A percentile compares a stretch with the other conserved stretches of the same genome.
phyloP scores from a whole-genome alignment of 2,329 filamentous ascomycete species.

The Verticillium alfalfae region DNA sequence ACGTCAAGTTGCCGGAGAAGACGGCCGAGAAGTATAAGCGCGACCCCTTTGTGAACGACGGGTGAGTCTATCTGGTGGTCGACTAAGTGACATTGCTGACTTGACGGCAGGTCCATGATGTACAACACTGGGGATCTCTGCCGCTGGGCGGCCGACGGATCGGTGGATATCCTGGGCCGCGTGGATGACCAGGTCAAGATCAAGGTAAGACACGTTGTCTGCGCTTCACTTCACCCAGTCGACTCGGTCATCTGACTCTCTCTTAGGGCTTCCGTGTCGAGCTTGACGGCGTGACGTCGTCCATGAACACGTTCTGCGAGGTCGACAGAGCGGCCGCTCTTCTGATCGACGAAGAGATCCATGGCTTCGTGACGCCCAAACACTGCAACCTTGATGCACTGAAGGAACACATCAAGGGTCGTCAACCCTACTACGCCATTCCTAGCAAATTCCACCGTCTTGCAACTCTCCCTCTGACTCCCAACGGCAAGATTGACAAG shows the following conservation, averaged over 20 bases:
- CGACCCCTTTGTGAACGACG: constrained; percentile 44
- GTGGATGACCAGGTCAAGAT: constrained; percentile 57
- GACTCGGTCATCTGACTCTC: background rate
- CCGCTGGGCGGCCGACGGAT: constrained; percentile 45
- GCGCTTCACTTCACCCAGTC: background rate
- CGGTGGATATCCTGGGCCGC: constrained; percentile 47
- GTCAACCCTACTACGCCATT: constrained; percentile 49
- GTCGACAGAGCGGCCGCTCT: constrained; percentile 41
- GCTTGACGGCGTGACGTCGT: constrained; percentile 49
- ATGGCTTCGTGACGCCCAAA: constrained; percentile 39
- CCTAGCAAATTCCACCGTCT: constrained; percentile 40
- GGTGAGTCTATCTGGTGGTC: constrained; percentile 26
- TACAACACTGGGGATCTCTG: constrained; percentile 57
- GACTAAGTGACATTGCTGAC: background rate
- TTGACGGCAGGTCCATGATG: constrained; percentile 34
- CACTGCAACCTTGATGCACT: constrained; percentile 27
- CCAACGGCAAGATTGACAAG: constrained; percentile 53
- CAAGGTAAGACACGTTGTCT: constrained; percentile 1
- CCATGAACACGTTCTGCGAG: constrained; percentile 36
- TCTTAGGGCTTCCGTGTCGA: constrained; percentile 50
- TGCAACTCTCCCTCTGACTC: constrained; percentile 38
- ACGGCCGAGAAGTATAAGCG: constrained; percentile 41
- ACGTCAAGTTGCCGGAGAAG: constrained; percentile 44
- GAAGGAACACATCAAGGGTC: constrained; percentile 29
- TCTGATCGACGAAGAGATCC: constrained; percentile 38